Conservation (phyloP, 2,329 filamentous ascomycete genomes). For the Fusarium verrucosum region DNA sequence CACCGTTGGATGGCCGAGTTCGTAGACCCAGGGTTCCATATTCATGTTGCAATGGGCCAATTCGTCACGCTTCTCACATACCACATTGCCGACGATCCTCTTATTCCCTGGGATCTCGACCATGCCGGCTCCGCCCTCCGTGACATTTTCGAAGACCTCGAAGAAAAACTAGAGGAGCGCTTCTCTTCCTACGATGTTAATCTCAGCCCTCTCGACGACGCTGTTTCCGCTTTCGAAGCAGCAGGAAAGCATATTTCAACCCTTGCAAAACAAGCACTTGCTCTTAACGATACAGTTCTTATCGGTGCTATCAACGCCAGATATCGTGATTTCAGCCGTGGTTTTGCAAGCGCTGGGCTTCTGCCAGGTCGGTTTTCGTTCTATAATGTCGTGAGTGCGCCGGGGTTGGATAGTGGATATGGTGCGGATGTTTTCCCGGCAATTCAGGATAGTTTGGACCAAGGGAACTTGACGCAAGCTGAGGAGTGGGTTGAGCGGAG, state of each 20-base stretch:
- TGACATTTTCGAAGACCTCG: slow-evolving; percentile 23
- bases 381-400: slow-evolving; percentile 31
- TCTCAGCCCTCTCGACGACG: slow-evolving; percentile 3
- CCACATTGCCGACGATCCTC: slow-evolving; percentile 26
- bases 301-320: slow-evolving; percentile 5
- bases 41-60: slow-evolving; percentile 60
- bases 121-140: slow-evolving; percentile 19
- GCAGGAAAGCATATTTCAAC: slow-evolving; percentile 10
- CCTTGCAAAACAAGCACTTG: neutral
- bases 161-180: slow-evolving; percentile 15
- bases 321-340: slow-evolving; percentile 20
- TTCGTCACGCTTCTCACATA: slow-evolving; percentile 27
- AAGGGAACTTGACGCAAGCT: slow-evolving; percentile 26
- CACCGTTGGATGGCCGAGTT: slow-evolving; percentile 63
- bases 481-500: slow-evolving; percentile 36
- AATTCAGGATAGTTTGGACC: slow-evolving; percentile 33
- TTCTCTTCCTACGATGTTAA: slow-evolving; percentile 7
- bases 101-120: slow-evolving; percentile 23
- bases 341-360: slow-evolving; percentile 24
- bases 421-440: slow-evolving; percentile 36
- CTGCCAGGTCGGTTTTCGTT: slow-evolving; percentile 22
- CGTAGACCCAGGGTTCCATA: slow-evolving; percentile 60
- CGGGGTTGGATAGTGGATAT: slow-evolving; percentile 27
- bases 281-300: slow-evolving; percentile 10
- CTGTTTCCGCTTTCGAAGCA: slow-evolving; percentile 7